Conservation (phyloP, 1,139 yeast species). For the Kodamaea plutei region DNA sequence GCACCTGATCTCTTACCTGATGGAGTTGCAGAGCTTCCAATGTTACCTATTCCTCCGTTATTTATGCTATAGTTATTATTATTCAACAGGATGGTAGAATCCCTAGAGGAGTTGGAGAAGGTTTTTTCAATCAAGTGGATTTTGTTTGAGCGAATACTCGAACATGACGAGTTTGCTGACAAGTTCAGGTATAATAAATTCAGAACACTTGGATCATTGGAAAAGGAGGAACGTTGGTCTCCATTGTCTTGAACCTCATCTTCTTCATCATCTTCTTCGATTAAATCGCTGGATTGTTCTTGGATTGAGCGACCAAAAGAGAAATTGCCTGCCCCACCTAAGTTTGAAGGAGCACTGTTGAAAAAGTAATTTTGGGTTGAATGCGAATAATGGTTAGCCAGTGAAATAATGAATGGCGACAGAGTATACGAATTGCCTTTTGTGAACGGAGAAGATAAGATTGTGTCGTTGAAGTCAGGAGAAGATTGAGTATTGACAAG, state of each 20-base stretch:
- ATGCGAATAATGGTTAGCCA: constrained; percentile 9
- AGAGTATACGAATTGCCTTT: constrained; percentile 20
- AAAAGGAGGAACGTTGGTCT: constrained; percentile 3
- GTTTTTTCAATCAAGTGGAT: constrained; percentile 29
- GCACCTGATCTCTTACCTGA: constrained; percentile 37
- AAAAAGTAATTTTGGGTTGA: background rate
- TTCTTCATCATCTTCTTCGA: constrained; percentile 19
- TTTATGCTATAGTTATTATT: constrained; percentile 8
- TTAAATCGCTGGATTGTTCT: constrained; percentile 24
- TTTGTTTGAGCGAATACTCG: constrained; percentile 26
- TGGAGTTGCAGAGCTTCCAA: constrained; percentile 20
- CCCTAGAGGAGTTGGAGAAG: constrained; percentile 32
- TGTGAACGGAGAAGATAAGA: constrained; percentile 32
- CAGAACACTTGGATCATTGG: constrained; percentile 16
- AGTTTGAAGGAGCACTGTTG: constrained; percentile 6
- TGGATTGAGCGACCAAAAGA: constrained; percentile 32
- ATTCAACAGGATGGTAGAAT: constrained; percentile 18
- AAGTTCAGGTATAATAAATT: constrained; percentile 25
- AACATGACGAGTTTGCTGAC: constrained; percentile 34
- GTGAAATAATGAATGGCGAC: constrained; percentile 26
- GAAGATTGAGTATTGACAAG: constrained; percentile 41
- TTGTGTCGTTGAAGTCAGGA: constrained; percentile 31
- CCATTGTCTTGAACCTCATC: constrained; percentile 1
- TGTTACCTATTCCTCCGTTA: background rate
- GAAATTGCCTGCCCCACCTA: constrained; percentile 8